These are phyloP conservation scores for Annulohypoxylon truncatum DNA, from an alignment of 2,329 filamentous ascomycete genomes.

Conservation along the genomic window DNA sequence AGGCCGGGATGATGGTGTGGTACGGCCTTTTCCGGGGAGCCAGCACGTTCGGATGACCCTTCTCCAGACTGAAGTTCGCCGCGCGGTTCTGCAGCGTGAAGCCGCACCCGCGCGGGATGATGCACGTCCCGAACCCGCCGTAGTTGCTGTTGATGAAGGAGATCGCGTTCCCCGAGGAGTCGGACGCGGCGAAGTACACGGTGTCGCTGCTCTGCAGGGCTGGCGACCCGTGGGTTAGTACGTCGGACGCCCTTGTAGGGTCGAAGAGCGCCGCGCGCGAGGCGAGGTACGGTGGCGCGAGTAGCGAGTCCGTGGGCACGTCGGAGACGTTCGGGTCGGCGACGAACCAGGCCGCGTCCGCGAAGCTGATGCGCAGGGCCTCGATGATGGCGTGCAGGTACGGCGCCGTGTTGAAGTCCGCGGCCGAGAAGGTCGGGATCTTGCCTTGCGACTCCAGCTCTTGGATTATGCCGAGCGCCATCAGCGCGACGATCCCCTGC, in stretches of 20 bases:
- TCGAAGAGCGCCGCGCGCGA: slow-evolving; percentile 72
- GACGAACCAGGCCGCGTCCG: slow-evolving; percentile 90
- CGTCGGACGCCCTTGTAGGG: slow-evolving; percentile 68
- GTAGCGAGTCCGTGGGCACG: slow-evolving; percentile 76
- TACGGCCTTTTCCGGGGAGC: slow-evolving; percentile 90
- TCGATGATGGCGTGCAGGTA: slow-evolving; percentile 92
- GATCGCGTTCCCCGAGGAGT: slow-evolving; percentile 86
- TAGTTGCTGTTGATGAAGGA: slow-evolving; percentile 98
- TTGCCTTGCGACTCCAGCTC: slow-evolving; percentile 80
- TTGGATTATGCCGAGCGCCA: slow-evolving; percentile 92
- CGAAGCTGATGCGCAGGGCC: slow-evolving; percentile 87
- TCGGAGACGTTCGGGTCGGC: slow-evolving; percentile 80
- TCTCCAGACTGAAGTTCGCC: slow-evolving; percentile 81
- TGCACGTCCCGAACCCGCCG: slow-evolving; percentile 85
- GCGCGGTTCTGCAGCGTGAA: slow-evolving; percentile 96
- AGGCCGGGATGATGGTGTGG: slow-evolving; percentile 95
- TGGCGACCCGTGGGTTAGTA: slow-evolving; percentile 76
- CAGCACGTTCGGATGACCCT: slow-evolving; percentile 81
- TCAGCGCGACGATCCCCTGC: slow-evolving; percentile 93
- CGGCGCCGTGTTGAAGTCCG: slow-evolving; percentile 83
- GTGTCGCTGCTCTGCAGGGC: slow-evolving; percentile 90
- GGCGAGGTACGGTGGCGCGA: slow-evolving; percentile 79
- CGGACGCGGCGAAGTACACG: slow-evolving; percentile 90
- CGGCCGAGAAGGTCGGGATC: slow-evolving; percentile 75
- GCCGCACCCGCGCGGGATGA: slow-evolving; percentile 86